Percentiles rank a stretch among this genome's conserved stretches.
These are phyloP conservation scores for Pythium chondricola DNA, from an alignment of 352 stramenopile genomes.

Conservation along the genomic window DNA sequence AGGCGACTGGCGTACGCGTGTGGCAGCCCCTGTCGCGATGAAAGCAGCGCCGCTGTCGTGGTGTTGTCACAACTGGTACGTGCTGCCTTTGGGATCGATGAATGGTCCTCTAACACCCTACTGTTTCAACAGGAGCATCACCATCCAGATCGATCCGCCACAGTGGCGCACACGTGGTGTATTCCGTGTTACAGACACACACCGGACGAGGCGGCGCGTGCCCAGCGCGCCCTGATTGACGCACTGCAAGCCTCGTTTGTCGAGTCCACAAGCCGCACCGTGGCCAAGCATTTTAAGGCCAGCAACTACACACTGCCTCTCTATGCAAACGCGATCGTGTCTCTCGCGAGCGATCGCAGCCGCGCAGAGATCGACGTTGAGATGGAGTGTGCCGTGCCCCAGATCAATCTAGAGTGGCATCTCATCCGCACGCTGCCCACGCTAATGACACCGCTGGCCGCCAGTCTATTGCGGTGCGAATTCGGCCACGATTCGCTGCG, in stretches of 20 bases:
- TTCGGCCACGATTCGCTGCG: conserved; percentile 32
- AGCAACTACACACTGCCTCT: conserved; percentile 3
- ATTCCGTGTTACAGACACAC: background rate
- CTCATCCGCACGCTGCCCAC: conserved; percentile 67
- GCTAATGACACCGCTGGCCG: conserved; percentile 68
- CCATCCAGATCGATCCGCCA: background rate
- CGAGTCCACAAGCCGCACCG: background rate
- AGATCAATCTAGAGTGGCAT: conserved; percentile 34
- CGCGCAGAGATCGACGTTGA: conserved; percentile 15
- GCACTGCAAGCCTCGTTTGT: background rate
- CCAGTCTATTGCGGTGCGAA: conserved; percentile 48
- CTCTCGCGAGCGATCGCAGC: background rate
- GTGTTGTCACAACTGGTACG: conserved; percentile 8
- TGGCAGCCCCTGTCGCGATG: too few relatives aligned
- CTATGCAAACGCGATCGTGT: conserved; percentile 2
- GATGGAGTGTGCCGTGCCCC: conserved; percentile 31
- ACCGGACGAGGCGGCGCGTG: background rate
- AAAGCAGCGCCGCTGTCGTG: background rate
- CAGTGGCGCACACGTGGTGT: background rate
- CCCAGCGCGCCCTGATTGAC: background rate
- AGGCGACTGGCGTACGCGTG: conserved; percentile 31
- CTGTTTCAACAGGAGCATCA: conserved; percentile 4
- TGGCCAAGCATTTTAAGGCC: too few relatives aligned
- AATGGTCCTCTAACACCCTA: background rate
- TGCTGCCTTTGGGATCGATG: background rate